Evolutionary conservation across 1,284 basidiomycete species (phyloP).

Genomic region (Fistulinella cinereoalba): DNA sequence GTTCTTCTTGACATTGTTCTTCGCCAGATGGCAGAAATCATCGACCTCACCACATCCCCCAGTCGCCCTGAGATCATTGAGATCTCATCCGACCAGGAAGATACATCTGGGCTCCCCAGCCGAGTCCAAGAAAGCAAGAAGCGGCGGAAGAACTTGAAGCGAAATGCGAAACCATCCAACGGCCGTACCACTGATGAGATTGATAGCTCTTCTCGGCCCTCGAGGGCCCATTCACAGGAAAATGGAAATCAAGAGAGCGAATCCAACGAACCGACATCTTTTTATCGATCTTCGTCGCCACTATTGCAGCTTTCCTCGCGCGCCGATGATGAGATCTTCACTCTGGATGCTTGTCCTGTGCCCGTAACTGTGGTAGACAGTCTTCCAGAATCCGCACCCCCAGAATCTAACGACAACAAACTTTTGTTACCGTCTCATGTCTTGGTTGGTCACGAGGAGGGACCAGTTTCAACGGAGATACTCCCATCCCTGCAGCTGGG

Average conservation of each 20-base stretch:
- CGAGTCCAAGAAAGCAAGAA: slow-evolving; percentile 16
- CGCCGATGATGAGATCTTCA: slow-evolving; percentile 15
- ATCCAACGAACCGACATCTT: not conserved
- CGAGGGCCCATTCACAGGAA: slow-evolving; percentile 20
- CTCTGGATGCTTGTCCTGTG: slow-evolving; percentile 31
- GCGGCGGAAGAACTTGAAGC: slow-evolving; percentile 14
- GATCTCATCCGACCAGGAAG: slow-evolving; percentile 26
- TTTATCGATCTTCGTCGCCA: slow-evolving; percentile 6
- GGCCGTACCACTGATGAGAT: slow-evolving; percentile 6
- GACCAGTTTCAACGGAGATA: slow-evolving; percentile 43
- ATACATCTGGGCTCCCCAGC: not conserved
- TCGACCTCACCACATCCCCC: slow-evolving; percentile 32
- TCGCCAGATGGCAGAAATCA: slow-evolving; percentile 30
- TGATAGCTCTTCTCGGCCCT: slow-evolving; percentile 13
- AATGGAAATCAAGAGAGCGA: not conserved
- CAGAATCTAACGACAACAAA: slow-evolving; percentile 18
- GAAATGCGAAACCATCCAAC: slow-evolving; percentile 18
- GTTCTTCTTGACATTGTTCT: too few relatives aligned
- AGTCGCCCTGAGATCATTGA: slow-evolving; percentile 27
- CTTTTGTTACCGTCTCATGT: slow-evolving; percentile 67
- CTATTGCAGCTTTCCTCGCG: not conserved
- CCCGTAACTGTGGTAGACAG: slow-evolving; percentile 2
- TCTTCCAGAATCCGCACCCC: slow-evolving; percentile 3
- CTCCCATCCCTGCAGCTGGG: slow-evolving; percentile 38
- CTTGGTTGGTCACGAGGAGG: slow-evolving; percentile 41